Percentiles rank a stretch among this genome's conserved stretches.
Evolutionary conservation across 2,329 filamentous ascomycete genomes (phyloP).

Genomic region (Iodosphaeria phyllophila): DNA sequence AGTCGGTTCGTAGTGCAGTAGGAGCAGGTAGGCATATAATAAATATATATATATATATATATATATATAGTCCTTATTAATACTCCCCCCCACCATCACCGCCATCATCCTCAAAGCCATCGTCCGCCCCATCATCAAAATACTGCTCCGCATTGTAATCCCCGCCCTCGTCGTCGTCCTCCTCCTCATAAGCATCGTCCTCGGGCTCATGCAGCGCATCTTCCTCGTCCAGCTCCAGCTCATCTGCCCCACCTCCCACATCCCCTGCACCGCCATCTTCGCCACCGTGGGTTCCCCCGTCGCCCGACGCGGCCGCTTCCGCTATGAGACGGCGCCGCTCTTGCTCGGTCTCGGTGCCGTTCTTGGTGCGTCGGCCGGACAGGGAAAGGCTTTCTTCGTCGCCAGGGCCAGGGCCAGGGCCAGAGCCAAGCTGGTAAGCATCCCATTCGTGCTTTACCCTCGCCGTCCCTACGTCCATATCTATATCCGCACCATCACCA

Average conservation of each 20-base stretch:
- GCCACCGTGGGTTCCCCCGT: constrained; percentile 9
- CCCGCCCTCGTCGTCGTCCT: constrained; percentile 37
- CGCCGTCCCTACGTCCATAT: constrained; percentile 17
- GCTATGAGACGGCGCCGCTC: constrained; percentile 15
- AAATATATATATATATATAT: no score
- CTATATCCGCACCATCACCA: no score
- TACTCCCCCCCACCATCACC: no score
- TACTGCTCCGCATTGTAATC: constrained; percentile 43
- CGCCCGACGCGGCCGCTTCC: constrained; percentile 8
- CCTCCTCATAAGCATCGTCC: constrained; percentile 30
- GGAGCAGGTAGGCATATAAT: no score
- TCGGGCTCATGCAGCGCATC: constrained; percentile 19
- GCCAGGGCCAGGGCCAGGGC: constrained; percentile 11
- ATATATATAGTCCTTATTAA: no score
- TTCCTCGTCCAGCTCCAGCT: constrained; percentile 22
- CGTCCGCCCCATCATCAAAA: constrained; percentile 37
- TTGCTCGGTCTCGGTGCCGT: constrained; percentile 13
- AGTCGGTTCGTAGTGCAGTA: no score
- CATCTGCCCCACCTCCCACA: constrained; percentile 12
- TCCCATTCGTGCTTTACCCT: constrained; percentile 17
- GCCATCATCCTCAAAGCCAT: constrained; percentile 31
- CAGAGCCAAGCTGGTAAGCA: constrained; percentile 25
- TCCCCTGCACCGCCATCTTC: constrained; percentile 18
- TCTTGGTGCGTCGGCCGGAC: constrained; percentile 4
- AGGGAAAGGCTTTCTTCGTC: constrained; percentile 8